phyloP scores from a whole-genome alignment of 345 rosid genomes.

The Brassica napus region DNA sequence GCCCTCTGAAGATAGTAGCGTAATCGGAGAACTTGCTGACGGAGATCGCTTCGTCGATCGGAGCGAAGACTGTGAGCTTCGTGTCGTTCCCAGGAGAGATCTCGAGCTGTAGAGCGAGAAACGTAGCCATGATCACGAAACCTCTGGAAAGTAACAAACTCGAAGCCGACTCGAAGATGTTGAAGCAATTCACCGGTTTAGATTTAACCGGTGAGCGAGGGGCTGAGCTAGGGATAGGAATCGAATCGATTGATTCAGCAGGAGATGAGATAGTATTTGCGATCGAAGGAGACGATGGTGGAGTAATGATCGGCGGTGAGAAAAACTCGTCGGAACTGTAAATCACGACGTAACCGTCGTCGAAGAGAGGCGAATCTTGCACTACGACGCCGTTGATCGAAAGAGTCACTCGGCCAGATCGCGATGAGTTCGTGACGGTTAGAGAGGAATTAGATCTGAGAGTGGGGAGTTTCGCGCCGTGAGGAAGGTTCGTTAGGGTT shows the following conservation, averaged over 20 bases:
- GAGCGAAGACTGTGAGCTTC: slow-evolving; percentile 51
- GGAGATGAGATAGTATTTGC: no score
- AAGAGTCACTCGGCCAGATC: neutral
- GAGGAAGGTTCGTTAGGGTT: slow-evolving; percentile 31
- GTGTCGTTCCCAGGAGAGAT: slow-evolving; percentile 29
- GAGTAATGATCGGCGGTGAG: slow-evolving; percentile 6
- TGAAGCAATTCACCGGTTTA: slow-evolving; percentile 12
- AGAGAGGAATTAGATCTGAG: slow-evolving; percentile 36
- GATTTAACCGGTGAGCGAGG: neutral
- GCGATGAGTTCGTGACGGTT: slow-evolving; percentile 25
- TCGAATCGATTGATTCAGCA: neutral
- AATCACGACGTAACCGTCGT: slow-evolving; percentile 39
- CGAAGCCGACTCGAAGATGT: slow-evolving; percentile 41
- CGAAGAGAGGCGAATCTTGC: slow-evolving; percentile 39
- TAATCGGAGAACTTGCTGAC: slow-evolving; percentile 35
- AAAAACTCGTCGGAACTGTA: slow-evolving; percentile 45
- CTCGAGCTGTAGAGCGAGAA: slow-evolving; percentile 47
- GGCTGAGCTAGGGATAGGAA: slow-evolving; percentile 21
- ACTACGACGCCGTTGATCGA: slow-evolving; percentile 42
- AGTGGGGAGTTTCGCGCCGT: slow-evolving; percentile 45
- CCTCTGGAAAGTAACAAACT: slow-evolving; percentile 43
- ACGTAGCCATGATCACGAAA: slow-evolving; percentile 42
- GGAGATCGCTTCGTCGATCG: slow-evolving; percentile 41
- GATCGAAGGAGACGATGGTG: slow-evolving; percentile 17
- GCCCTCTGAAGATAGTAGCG: slow-evolving; percentile 38